Base-by-base conservation (phyloP, 257 asterid species). In the Cinchona pubescens region DNA sequence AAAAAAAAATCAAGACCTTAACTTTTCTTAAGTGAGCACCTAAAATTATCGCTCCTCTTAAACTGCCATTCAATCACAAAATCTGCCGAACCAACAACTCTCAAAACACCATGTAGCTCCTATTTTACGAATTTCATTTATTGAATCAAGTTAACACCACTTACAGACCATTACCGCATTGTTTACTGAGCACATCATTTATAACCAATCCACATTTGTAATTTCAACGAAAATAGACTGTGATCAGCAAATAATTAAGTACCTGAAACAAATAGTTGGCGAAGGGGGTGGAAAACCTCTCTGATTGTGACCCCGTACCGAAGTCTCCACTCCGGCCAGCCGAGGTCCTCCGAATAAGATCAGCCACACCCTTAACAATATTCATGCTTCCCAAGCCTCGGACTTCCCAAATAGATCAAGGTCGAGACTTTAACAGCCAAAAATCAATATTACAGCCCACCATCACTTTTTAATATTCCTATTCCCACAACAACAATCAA, bases 301-400 rank as follows among this genome's bases (percentile, higher is more conserved):
- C 89, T 5, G 90, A 70, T 69, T 86, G 79, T 74, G 87, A 76
- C 74, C 78, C 83, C 40, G 91, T 64, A 69, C 82, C 77, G 75
- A 80, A 73, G 60, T 90, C 97, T 53, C 86, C 90, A 85, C 80
- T 87, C 67, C 88, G 94, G 77, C 86, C 90, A 84, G 84, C 78
- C 13, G 98, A 90, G 56, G 87, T 75, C 90, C 93, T 86, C 85
- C 97, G 86, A 72, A 94, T 84, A 84, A 94, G 93, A 79, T 89
- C 97, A n/a, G 98, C 97, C 14, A 92, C 97, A 69, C 99, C 99
- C 87, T 85, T 92, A 29, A 94, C 99, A 48, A 92, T 85, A 79
- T 94, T 92, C 99, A 94, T 94, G 79, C 78, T 89, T 80, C 86
- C 86, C 82, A 71, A 45, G 59, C 79, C 49, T 59, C 76, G 55